Evolutionary conservation across 768 basidiomycete species (phyloP), one percentile per base, ranked within the genome.

Genomic region (Favolaschia claudopus): DNA sequence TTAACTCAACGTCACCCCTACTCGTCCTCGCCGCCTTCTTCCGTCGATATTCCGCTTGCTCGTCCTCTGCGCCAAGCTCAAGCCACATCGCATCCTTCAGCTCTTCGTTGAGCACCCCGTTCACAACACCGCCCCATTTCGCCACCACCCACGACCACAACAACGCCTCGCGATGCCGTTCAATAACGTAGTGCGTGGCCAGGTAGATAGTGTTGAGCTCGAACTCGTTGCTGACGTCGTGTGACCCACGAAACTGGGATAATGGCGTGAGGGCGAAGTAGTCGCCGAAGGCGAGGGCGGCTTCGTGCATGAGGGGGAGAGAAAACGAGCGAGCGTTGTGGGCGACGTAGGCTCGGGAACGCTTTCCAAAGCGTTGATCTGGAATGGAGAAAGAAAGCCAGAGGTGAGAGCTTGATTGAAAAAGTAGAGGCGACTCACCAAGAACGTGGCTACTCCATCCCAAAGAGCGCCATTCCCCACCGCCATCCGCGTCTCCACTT

Each of bases 321-420:
- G 75, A 74, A 20, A 76, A 56, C 7, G 72, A 59, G 43, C 77
- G 77, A 15, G 75, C 76, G 29, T 74, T 72, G 68, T 80, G 79
- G 13, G 69, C 66, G 44, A 76, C 67, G 65, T 80, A 80, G 4
- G 77, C 76, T 6, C 79, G 70, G 9, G 48, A 47, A 0, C 79
- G 72, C 10, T 39, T 53, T 15, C 78, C 79, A 49, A 80, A 80
- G 36, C 79, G 77, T 33, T 59, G 56, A 29, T 65, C 64, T 65
- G 43, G 17, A 3, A 14, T 4, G 5, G 3, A 5, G 13, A n/a
- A n/a, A 15, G n/a, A 22, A 32, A 42, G 17, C 14, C 19, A 14
- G 33, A 12, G n/a, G 4, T 24, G 15, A 51, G 63, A 36, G 33
- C 36, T 34, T 17, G 2, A 36, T 17, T 27, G 36, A 6, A 36